Evolutionary conservation across 2,329 filamentous ascomycete species (phyloP), one percentile per base, ranked within the genome.

Genomic region (Venturia effusa): DNA sequence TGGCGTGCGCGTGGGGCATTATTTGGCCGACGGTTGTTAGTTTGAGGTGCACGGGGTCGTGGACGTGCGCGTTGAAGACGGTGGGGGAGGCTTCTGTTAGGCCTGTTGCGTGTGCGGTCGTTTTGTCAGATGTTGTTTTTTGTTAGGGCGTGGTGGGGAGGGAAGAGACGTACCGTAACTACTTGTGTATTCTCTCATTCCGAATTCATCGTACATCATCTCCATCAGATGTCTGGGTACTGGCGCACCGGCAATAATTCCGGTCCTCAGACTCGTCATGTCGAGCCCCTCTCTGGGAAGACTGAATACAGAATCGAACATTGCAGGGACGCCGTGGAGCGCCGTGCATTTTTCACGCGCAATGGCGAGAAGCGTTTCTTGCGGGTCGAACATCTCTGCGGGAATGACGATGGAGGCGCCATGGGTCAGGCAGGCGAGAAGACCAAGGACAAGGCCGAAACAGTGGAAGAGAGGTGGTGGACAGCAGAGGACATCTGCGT

Each of bases 391-490:
- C 0, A 87, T 84, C 69, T 91, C 87, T 67, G 83, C 83, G 0
- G 90, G 89, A 70, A 90, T 90, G 11, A 93, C 84, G 61, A 92
- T 86, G 73, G 88, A 89, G 45, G 84, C 84, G 59, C 89, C 89
- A 72, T 92, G 88, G 0, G 88, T 91, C 62, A 92, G 75, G 54
- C 84, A 81, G 1, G 88, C 86, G 64, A 92, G 81, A 55, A 92
- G 80, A 10, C 89, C 89, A 3, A 92, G 83, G 0, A 92, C 88
- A 8, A 93, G 82, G 1, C 89, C 89, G 71, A 93, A 93, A 77
- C 89, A 93, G 77, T 94, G 90, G 79, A 94, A 94, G 3, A 94
- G 80, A 0, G 90, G 90, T 0, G 90, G 89, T 3, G 89, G 89
- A 72, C 90, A 94, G 78, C 89, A 93, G 13, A 94, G 80, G 8